Conservation (phyloP, 2,329 filamentous ascomycete genomes). For the Escovopsis weberi region DNA sequence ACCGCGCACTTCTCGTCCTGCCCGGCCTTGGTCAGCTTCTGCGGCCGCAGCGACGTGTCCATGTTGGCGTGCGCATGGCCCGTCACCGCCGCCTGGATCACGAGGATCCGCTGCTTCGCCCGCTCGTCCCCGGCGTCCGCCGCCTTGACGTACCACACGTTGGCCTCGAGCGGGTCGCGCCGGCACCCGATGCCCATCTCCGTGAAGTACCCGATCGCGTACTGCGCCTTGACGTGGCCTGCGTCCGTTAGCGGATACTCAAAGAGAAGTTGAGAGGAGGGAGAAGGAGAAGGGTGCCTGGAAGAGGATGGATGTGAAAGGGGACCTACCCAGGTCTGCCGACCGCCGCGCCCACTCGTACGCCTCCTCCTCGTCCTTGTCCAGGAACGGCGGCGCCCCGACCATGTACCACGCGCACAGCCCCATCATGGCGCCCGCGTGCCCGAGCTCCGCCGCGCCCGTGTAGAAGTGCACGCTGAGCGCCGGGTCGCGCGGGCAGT, state of each 20-base stretch:
- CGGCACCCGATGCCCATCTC: slow-evolving; percentile 97
- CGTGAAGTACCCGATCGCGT: slow-evolving; percentile 91
- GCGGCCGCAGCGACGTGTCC: slow-evolving; percentile 34
- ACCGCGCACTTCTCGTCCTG: slow-evolving; percentile 42
- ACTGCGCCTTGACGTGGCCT: slow-evolving; percentile 68
- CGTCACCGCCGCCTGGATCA: slow-evolving; percentile 70
- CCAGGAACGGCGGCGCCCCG: slow-evolving; percentile 77
- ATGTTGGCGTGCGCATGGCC: slow-evolving; percentile 41
- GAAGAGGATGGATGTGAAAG: slow-evolving; percentile 6
- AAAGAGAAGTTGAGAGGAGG: no score
- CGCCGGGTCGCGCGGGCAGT: slow-evolving; percentile 79
- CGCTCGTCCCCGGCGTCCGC: slow-evolving; percentile 84
- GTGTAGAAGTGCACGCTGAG: slow-evolving; percentile 97
- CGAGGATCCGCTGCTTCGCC: slow-evolving; percentile 71
- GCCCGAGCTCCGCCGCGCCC: slow-evolving; percentile 69
- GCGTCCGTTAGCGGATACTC: not conserved
- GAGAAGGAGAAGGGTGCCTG: not conserved
- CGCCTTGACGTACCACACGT: slow-evolving; percentile 95
- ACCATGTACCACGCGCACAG: slow-evolving; percentile 98
- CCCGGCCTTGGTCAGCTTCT: slow-evolving; percentile 34
- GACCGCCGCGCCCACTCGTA: slow-evolving; percentile 90
- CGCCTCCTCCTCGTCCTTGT: slow-evolving; percentile 90
- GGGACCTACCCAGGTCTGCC: slow-evolving; percentile 63
- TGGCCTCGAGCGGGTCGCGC: slow-evolving; percentile 87
- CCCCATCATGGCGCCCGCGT: slow-evolving; percentile 90